A percentile compares a stretch with the other conserved stretches of the same genome.
Evolutionary conservation across 2,329 filamentous ascomycete species (phyloP).

Genomic region (Alternaria alternata): DNA sequence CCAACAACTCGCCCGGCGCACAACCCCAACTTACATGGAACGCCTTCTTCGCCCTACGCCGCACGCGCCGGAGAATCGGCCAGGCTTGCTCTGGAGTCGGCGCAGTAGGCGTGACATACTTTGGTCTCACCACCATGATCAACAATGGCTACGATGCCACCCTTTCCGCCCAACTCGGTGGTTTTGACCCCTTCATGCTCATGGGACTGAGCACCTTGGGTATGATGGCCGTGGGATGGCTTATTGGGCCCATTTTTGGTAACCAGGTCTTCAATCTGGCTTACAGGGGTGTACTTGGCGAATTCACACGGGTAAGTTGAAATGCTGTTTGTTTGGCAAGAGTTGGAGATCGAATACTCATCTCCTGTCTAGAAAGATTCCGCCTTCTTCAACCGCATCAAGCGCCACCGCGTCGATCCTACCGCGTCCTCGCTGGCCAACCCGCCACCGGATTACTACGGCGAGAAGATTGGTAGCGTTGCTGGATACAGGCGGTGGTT

Average conservation of each 20-base stretch:
- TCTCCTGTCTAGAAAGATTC: slow-evolving; percentile 80
- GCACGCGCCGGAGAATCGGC: slow-evolving; percentile 83
- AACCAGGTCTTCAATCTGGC: slow-evolving; percentile 79
- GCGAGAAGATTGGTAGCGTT: slow-evolving; percentile 96
- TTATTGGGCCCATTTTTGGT: slow-evolving; percentile 83
- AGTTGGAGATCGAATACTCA: slow-evolving; percentile 7
- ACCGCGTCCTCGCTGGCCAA: slow-evolving; percentile 88
- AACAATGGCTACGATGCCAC: slow-evolving; percentile 74
- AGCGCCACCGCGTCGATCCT: slow-evolving; percentile 91
- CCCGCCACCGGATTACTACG: slow-evolving; percentile 96
- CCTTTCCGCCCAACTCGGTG: slow-evolving; percentile 75
- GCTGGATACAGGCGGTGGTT: slow-evolving; percentile 92
- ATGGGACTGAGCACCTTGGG: slow-evolving; percentile 81
- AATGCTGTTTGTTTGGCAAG: not conserved
- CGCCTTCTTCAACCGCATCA: slow-evolving; percentile 90
- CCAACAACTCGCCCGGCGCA: slow-evolving; percentile 22
- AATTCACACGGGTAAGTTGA: slow-evolving; percentile 72
- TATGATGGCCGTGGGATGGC: slow-evolving; percentile 84
- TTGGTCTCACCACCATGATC: slow-evolving; percentile 71
- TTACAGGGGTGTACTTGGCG: slow-evolving; percentile 73
- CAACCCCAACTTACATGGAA: slow-evolving; percentile 71
- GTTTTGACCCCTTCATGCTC: slow-evolving; percentile 86
- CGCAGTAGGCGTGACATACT: slow-evolving; percentile 68
- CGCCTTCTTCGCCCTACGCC: slow-evolving; percentile 89
- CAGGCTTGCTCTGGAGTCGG: slow-evolving; percentile 76